These are phyloP conservation scores for Dryadomyces quercus-mongolicae DNA, from an alignment of 2,329 filamentous ascomycete species.

Conservation along the genomic window DNA sequence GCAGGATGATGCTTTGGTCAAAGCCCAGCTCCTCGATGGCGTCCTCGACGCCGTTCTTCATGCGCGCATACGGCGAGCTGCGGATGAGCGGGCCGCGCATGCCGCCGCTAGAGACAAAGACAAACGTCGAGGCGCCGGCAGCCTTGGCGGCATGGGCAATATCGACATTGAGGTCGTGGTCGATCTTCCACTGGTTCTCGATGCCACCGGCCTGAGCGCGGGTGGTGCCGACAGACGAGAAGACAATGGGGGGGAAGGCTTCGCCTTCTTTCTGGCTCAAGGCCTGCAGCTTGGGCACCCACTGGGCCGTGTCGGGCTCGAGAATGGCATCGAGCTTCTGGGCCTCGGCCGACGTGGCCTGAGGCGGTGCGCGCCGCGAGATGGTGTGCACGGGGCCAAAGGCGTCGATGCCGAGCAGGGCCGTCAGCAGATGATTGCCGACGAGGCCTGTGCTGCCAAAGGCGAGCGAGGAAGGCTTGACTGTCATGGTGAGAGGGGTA, in stretches of 20 bases:
- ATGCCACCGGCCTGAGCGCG: constrained; percentile 61
- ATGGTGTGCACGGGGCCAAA: constrained; percentile 49
- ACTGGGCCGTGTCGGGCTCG: constrained; percentile 55
- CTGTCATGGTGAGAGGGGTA: background rate
- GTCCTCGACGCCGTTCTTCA: constrained; percentile 86
- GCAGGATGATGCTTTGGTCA: constrained; percentile 61
- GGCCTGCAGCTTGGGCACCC: constrained; percentile 47
- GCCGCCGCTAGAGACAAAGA: constrained; percentile 57
- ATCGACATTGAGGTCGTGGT: constrained; percentile 74
- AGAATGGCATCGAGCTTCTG: constrained; percentile 52
- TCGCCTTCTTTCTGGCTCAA: constrained; percentile 22
- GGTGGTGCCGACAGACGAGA: constrained; percentile 74
- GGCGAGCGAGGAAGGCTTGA: constrained; percentile 23
- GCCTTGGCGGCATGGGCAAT: constrained; percentile 64
- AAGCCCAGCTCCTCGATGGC: constrained; percentile 60
- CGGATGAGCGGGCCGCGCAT: constrained; percentile 26
- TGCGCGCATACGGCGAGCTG: constrained; percentile 43
- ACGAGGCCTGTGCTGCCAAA: constrained; percentile 56
- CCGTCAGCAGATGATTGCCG: constrained; percentile 62
- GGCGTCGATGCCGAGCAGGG: constrained; percentile 41
- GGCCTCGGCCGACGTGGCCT: constrained; percentile 30
- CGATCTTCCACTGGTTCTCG: constrained; percentile 73
- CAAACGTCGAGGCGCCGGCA: constrained; percentile 60
- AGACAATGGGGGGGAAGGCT: constrained; percentile 48
- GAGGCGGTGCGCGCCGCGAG: constrained; percentile 50